phyloP scores from a whole-genome alignment of 805 yeast genomes.

The Candida qinlingensis region DNA sequence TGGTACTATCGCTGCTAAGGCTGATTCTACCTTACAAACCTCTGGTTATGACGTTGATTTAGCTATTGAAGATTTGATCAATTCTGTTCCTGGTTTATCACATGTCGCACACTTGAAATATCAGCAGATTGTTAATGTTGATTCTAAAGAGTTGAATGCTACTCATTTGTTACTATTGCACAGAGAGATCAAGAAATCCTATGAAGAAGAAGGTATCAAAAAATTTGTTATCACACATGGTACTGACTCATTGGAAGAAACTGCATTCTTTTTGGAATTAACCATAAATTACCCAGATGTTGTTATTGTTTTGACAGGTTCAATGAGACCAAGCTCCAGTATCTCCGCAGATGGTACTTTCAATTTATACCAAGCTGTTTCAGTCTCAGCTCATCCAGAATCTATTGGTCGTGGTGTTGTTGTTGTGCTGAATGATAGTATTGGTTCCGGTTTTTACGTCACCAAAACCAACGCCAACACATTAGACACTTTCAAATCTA shows the following conservation, averaged over 20 bases:
- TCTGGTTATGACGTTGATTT: conserved; percentile 53
- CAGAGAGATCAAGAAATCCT: conserved; percentile 39
- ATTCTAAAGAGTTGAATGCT: conserved; percentile 55
- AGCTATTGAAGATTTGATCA: conserved; percentile 47
- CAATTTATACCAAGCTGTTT: conserved; percentile 66
- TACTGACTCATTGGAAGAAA: conserved; percentile 65
- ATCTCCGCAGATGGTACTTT: conserved; percentile 70
- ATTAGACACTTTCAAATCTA: conserved; percentile 61
- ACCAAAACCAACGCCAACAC: conserved; percentile 69
- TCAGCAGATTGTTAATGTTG: conserved; percentile 59
- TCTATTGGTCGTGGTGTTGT: conserved; percentile 55
- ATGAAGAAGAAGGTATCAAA: conserved; percentile 39
- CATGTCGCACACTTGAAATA: conserved; percentile 52
- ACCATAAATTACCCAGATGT: conserved; percentile 38
- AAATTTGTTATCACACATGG: conserved; percentile 69
- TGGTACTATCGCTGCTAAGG: conserved; percentile 57
- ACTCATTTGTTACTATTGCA: conserved; percentile 41
- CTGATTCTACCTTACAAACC: conserved; percentile 40
- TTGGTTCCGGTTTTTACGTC: conserved; percentile 64
- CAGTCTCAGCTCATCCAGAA: conserved; percentile 48
- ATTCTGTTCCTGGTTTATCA: conserved; percentile 55
- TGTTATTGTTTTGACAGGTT: conserved; percentile 66
- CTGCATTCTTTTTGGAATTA: conserved; percentile 58
- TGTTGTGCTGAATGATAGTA: conserved; percentile 62
- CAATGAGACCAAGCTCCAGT: conserved; percentile 71